Base-by-base conservation (phyloP, 805 yeast genomes). In the Starmerella khaoyaiensis region DNA sequence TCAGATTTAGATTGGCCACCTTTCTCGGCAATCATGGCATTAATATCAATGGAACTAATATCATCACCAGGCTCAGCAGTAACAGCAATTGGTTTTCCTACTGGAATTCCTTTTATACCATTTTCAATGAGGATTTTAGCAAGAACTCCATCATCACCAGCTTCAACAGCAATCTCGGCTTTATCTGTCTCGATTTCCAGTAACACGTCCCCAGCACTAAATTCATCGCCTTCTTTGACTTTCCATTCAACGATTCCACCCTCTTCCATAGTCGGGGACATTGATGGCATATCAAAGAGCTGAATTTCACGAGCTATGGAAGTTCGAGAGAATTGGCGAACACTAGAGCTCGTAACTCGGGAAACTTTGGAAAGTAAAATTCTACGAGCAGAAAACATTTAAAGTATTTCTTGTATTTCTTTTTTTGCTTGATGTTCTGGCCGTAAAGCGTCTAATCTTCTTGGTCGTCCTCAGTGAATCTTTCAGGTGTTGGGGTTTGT, bases 101-200 rank as follows among this genome's bases (percentile, higher is more conserved):
- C 97, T 7, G 75, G 71, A 37, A 87, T 64, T 25, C 75, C 86
- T 41, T 72, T 74, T 26, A 72, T 72, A n/a, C 98, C 98, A 40
- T 79, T 75, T 19, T 64, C 66, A 16, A 54, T 50, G 33, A 72
- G 47, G 39, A 90, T 77, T 60, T 82, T 82, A 54, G 84, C 94
- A 56, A 90, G 40, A 21, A 76, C 62, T 38, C 97, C 98, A 53
- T 90, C 97, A 51, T 87, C 98, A 47, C 70, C 82, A 3, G 95
- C 90, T 64, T 87, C 97, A 47, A 86, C 90, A 61, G 87, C 94
- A 86, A 87, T 87, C 50, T 83, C 79, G 29, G 97, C 96, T 68
- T 87, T 87, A 63, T 87, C 98, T 45, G 98, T 90, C 65, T 90
- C 98, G 46, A 90, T 77, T 61, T 90, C 98, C 41, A 95, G 94